These are phyloP conservation scores for Vitis rotundifolia DNA, from an alignment of 164 flowering plant genomes.

Conservation along the genomic window DNA sequence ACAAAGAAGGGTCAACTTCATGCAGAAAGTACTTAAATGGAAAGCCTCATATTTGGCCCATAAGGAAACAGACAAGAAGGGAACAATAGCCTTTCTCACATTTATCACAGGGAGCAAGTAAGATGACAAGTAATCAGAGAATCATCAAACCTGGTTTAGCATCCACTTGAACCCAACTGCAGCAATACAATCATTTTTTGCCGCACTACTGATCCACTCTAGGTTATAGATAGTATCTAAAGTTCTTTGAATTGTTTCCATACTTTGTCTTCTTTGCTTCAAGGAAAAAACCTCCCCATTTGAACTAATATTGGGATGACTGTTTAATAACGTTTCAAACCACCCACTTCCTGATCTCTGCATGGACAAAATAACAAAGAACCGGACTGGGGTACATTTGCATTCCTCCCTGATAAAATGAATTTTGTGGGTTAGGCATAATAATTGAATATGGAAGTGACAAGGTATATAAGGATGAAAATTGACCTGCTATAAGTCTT, in stretches of 20 bases:
- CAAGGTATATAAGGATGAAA: background rate
- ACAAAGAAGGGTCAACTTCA: no score
- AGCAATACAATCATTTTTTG: constrained; percentile 25
- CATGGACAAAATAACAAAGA: constrained; percentile 19
- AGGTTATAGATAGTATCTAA: constrained; percentile 19
- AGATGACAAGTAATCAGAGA: background rate
- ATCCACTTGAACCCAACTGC: constrained; percentile 29
- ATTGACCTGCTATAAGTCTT: constrained; percentile 29
- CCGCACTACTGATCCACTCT: constrained; percentile 24
- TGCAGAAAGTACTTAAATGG: no score
- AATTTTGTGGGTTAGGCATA: background rate
- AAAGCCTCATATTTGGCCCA: no score
- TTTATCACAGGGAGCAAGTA: no score
- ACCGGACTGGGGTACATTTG: constrained; percentile 20
- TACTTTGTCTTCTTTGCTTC: constrained; percentile 14
- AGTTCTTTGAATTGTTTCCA: constrained; percentile 12
- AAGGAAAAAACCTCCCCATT: constrained; percentile 20
- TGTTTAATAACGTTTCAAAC: constrained; percentile 25
- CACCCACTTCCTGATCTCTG: constrained; percentile 30
- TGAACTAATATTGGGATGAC: constrained; percentile 22
- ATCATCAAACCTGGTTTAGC: constrained; percentile 21
- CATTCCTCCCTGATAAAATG: constrained; percentile 16
- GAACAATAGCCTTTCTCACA: no score
- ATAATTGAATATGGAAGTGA: background rate
- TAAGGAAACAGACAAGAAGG: no score